Conservation (phyloP, 805 yeast species). For the Saccharomycopsis amapae region DNA sequence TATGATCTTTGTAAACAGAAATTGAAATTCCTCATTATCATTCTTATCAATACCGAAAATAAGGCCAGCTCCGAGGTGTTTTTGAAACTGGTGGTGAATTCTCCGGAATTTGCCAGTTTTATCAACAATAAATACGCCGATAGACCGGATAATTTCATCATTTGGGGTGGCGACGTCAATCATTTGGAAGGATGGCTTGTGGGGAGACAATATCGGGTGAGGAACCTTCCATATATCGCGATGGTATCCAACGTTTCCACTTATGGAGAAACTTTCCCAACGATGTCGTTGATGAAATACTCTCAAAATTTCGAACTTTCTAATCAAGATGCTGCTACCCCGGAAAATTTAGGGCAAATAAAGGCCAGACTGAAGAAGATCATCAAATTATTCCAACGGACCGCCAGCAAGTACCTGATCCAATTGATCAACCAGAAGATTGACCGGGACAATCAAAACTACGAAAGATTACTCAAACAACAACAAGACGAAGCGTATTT, state of each 20-base stretch:
- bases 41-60: slow-evolving; percentile 33
- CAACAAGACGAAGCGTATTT: slow-evolving; percentile 65
- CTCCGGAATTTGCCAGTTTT: slow-evolving; percentile 7
- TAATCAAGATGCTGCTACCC: slow-evolving; percentile 24
- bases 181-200: slow-evolving; percentile 63
- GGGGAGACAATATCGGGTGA: slow-evolving; percentile 46
- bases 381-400: slow-evolving; percentile 32
- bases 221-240: slow-evolving; percentile 48
- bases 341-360: not conserved
- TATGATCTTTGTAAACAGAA: slow-evolving; percentile 33
- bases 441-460: slow-evolving; percentile 53
- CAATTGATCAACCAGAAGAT: slow-evolving; percentile 52
- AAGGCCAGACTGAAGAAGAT: slow-evolving; percentile 24
- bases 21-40: slow-evolving; percentile 45
- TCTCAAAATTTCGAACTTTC: slow-evolving; percentile 35
- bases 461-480: slow-evolving; percentile 50
- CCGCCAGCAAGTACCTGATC: slow-evolving; percentile 50
- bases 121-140: slow-evolving; percentile 11
- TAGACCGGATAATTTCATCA: slow-evolving; percentile 37
- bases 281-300: slow-evolving; percentile 37
- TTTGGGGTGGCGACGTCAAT: slow-evolving; percentile 58
- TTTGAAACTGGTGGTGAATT: slow-evolving; percentile 10
- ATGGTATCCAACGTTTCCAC: slow-evolving; percentile 46
- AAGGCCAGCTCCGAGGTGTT: slow-evolving; percentile 5
- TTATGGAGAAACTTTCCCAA: slow-evolving; percentile 37